Base-by-base conservation (phyloP, 2,329 filamentous ascomycete species). In the Alternaria longipes region DNA sequence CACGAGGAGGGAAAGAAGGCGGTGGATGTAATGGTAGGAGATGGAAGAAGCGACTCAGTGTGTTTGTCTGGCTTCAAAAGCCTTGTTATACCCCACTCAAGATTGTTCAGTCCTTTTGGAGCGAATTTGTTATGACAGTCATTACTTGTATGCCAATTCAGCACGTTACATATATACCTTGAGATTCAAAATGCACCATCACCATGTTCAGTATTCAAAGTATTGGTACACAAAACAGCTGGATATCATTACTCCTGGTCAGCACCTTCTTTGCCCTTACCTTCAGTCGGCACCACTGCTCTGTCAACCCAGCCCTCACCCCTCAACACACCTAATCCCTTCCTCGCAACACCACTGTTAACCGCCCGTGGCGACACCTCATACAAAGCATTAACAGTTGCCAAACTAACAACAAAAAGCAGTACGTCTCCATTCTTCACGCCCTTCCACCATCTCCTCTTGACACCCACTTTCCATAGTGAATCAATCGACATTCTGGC, bases 401-500 rank as follows among this genome's bases (percentile, higher is more conserved):
- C 91, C 80, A 97, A 83, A 49, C 92, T 91, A 18, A 88, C 79
- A 16, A 94, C 90, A 73, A 98, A 94, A 4, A 98, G 82, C 81
- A 90, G 87, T 5, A 97, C 87, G 79, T 98, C 94, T 0, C 93
- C 93, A 38, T 92, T 91, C 71, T 86, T 87, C 76, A 95, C 85
- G 11, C 92, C 92, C 66, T 86, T 88, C 93, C 94, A 97, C 88
- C 93, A 93, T 1, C 92, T 87, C 34, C 90, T 84, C 87, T 98
- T 98, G 56, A 91, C 87, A n/a, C 94, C 93, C 0, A 97, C 92
- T 82, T 97, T 97, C 92, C 93, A 98, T 46, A 93, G 79, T 38
- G 88, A 92, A 76, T 97, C 91, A 30, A 97, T 83, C 61, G 90
- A 93, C n/a, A 90, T 82, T 2, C 94, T 86, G 30, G 91, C 88